phyloP scores from a whole-genome alignment of 768 basidiomycete species.

The Antrodiella citrinella region DNA sequence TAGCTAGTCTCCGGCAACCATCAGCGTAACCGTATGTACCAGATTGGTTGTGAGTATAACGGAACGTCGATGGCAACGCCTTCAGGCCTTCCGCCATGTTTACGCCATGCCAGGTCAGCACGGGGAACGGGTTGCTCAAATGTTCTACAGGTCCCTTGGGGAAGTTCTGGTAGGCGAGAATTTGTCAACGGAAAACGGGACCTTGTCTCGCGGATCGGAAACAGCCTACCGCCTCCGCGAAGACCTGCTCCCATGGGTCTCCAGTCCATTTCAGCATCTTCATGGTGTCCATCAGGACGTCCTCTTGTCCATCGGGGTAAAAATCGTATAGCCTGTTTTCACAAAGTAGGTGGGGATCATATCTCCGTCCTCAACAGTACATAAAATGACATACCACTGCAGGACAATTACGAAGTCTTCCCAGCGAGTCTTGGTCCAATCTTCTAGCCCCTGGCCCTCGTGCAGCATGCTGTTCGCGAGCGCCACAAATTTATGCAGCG shows the following conservation, averaged over 20 bases:
- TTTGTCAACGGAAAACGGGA: background rate
- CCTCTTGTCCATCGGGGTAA: slow-evolving; percentile 41
- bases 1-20: background rate
- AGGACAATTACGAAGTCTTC: slow-evolving; percentile 49
- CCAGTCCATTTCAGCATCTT: slow-evolving; percentile 41
- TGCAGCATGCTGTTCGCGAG: slow-evolving; percentile 49
- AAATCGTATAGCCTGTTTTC: slow-evolving; percentile 43
- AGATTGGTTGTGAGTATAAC: slow-evolving; percentile 50
- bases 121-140: slow-evolving; percentile 37
- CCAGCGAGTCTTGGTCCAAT: slow-evolving; percentile 48
- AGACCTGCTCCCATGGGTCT: slow-evolving; percentile 48
- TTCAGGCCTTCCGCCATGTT: slow-evolving; percentile 54
- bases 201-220: background rate
- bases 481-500: slow-evolving; percentile 44
- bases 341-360: background rate
- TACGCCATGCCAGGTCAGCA: slow-evolving; percentile 46
- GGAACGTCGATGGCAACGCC: slow-evolving; percentile 43
- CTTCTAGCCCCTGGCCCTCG: slow-evolving; percentile 42
- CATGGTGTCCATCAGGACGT: slow-evolving; percentile 46
- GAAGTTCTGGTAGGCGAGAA: slow-evolving; percentile 29
- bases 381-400: slow-evolving; percentile 34
- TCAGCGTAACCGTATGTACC: slow-evolving; percentile 23
- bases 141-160: slow-evolving; percentile 33
- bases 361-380: background rate
- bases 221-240: slow-evolving; percentile 30